Conservation (phyloP, 2,329 filamentous ascomycete genomes). For the Xylariaceae sp. region DNA sequence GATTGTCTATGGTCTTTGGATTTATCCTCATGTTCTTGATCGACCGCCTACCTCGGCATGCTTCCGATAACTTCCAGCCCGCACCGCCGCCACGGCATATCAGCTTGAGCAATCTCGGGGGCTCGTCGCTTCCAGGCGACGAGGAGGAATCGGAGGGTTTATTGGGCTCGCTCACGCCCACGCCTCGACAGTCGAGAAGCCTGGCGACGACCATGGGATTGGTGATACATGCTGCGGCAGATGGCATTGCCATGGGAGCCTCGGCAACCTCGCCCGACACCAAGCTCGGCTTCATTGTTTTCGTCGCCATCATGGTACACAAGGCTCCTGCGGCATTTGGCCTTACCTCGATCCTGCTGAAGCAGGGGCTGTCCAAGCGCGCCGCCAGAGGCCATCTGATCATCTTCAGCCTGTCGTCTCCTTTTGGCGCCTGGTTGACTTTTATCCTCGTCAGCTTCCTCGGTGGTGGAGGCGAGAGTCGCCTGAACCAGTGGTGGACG, state of each 20-base stretch:
- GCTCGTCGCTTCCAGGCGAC: slow-evolving; percentile 36
- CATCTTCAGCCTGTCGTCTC: slow-evolving; percentile 86
- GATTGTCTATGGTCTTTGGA: slow-evolving; percentile 75
- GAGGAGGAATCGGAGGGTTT: slow-evolving; percentile 54
- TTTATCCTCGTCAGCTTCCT: slow-evolving; percentile 72
- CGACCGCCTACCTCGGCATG: slow-evolving; percentile 73
- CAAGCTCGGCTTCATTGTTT: slow-evolving; percentile 82
- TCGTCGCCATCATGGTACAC: slow-evolving; percentile 94
- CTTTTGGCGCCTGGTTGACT: slow-evolving; percentile 74
- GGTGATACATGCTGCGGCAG: slow-evolving; percentile 92
- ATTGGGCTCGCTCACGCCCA: slow-evolving; percentile 49
- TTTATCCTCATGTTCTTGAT: slow-evolving; percentile 97
- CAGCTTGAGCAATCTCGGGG: slow-evolving; percentile 73
- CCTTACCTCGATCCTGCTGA: slow-evolving; percentile 79
- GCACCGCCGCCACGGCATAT: slow-evolving; percentile 72
- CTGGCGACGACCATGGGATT: slow-evolving; percentile 85
- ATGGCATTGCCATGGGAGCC: slow-evolving; percentile 92
- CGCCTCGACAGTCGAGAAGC: slow-evolving; percentile 51
- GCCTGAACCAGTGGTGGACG: slow-evolving; percentile 74
- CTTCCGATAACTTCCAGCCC: slow-evolving; percentile 55
- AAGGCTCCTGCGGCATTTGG: slow-evolving; percentile 96
- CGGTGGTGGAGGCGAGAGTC: slow-evolving; percentile 54
- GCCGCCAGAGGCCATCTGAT: slow-evolving; percentile 77
- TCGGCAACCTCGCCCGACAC: slow-evolving; percentile 69
- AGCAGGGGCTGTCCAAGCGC: slow-evolving; percentile 84